Evolutionary conservation across 2,329 filamentous ascomycete genomes (phyloP), one percentile per base, ranked within the genome.

Genomic region (Alternaria gaisen): DNA sequence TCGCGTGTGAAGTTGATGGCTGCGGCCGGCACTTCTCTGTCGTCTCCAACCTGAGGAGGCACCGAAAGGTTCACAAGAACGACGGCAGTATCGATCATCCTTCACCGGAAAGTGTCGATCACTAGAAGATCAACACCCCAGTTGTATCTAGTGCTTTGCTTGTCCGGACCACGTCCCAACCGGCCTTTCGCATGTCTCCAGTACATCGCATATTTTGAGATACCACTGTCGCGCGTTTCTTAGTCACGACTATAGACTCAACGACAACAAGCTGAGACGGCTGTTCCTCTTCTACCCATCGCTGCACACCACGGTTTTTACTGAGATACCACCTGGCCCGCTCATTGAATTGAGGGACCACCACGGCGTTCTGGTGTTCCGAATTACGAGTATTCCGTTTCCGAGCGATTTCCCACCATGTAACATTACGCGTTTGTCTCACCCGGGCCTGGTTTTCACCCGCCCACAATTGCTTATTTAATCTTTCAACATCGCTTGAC

Each of bases 1-100:
- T 97, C 76, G 90, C 90, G 24, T 98, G 95, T 75, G 93, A 97
- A 72, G 92, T 97, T 57, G 93, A 97, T 76, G 94, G 94, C 48
- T 99, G 95, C 76, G 94, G 94, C 40, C 90, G 95, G 71, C 92
- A 97, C 75, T 98, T 99, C 80, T 98, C 94, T 0, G 95, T 98
- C 26, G 95, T 98, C 22, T 97, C 94, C 44, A 99, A 99, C 79
- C 84, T 98, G 57, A 90, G 95, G 67, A 87, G 95, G 72, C 95
- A 99, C 82, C 91, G 93, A 77, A 98, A 98, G 82, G 94, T 98
- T 48, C 95, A 99, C 85, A 95, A 93, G 81, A 89, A 90, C 71
- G 90, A 92, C 54, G 78, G 79, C 48, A 74, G 66, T 47, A 77
- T 80, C 54, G 79, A 79, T 64, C 81, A 82, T 60, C 75, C 82